A percentile compares a stretch with the other conserved stretches of the same genome.
These are phyloP conservation scores for Actinidia chinensis DNA, from an alignment of 179 eudicot species.

Conservation along the genomic window DNA sequence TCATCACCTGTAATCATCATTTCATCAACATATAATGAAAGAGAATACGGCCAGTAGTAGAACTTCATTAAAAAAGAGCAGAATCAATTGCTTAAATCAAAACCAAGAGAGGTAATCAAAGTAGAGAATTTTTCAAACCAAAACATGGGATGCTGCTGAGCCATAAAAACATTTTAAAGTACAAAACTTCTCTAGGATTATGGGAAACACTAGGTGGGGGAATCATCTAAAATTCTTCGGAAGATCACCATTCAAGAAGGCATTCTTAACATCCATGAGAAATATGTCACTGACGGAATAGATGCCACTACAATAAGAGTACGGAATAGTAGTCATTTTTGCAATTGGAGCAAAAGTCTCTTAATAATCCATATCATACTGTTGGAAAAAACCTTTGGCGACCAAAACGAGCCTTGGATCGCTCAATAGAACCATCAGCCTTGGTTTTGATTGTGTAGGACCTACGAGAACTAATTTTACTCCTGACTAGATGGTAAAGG, in stretches of 20 bases:
- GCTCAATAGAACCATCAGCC: not conserved
- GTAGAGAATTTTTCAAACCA: not conserved
- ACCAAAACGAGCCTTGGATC: not conserved
- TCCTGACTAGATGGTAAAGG: not conserved
- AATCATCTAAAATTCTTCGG: no score
- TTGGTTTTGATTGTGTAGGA: not conserved
- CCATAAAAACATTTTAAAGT: conserved; percentile 1
- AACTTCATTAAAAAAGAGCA: no score
- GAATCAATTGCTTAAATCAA: not conserved
- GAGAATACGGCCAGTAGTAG: no score
- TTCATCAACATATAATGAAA: no score
- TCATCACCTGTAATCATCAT: no score
- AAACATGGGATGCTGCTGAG: not conserved
- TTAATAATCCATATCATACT: not conserved
- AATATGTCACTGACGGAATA: not conserved
- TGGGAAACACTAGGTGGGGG: no score
- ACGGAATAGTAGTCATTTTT: not conserved
- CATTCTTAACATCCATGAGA: conserved; percentile 7
- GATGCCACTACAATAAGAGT: not conserved
- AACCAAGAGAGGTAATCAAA: not conserved
- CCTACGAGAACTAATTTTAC: not conserved
- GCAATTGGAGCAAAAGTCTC: not conserved
- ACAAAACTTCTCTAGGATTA: not conserved
- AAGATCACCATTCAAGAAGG: no score
- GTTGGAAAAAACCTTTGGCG: not conserved